Percentiles rank a stretch among this genome's conserved stretches.
Conservation (phyloP, 2,329 filamentous ascomycete species). For the Colletotrichum zoysiae region DNA sequence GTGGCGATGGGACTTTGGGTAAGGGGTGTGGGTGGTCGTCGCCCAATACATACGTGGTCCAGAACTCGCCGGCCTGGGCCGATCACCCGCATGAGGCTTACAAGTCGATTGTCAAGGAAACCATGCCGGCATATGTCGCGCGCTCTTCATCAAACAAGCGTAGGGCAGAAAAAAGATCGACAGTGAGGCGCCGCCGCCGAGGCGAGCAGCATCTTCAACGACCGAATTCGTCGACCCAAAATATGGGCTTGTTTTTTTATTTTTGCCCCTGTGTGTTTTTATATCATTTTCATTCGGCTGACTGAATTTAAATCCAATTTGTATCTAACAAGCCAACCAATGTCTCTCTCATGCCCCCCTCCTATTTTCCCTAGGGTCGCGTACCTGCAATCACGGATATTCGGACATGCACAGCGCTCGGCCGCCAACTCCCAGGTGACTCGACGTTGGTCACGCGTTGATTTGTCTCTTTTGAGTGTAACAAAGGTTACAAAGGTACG, state of each 20-base stretch:
- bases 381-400: neutral
- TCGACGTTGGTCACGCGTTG: conserved; percentile 7
- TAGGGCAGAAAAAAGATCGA: conserved; percentile 39
- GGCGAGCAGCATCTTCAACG: conserved; percentile 12
- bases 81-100: conserved; percentile 39
- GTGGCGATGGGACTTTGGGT: neutral
- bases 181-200: conserved; percentile 29
- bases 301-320: neutral
- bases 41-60: neutral
- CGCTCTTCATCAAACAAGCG: conserved; percentile 23
- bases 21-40: neutral
- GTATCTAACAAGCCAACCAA: neutral
- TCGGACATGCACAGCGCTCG: neutral
- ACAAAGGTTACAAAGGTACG: conserved; percentile 9
- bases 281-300: no score
- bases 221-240: neutral
- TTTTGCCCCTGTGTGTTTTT: neutral
- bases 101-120: conserved; percentile 1
- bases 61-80: neutral
- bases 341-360: no score
- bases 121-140: conserved; percentile 6
- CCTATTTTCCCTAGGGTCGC: no score
- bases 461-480: conserved; percentile 29
- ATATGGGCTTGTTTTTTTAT: neutral
- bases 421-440: neutral